These are phyloP conservation scores for Talaromyces amestolkiae DNA, from an alignment of 2,329 filamentous ascomycete species.

Conservation along the genomic window DNA sequence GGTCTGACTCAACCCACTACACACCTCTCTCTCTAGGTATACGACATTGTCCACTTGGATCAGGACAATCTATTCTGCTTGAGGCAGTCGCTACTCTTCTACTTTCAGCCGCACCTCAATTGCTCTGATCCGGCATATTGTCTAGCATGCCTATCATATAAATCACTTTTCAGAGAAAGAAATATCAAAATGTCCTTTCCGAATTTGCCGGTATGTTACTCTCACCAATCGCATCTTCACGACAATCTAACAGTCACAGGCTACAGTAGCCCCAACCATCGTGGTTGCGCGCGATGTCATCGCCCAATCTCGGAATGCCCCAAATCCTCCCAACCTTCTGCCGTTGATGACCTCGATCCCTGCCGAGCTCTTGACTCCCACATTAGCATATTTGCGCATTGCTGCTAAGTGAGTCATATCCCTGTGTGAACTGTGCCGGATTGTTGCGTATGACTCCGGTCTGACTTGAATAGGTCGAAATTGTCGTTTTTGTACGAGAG, in stretches of 20 bases:
- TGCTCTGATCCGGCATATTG: background rate
- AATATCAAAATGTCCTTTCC: constrained; percentile 14
- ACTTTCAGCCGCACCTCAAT: background rate
- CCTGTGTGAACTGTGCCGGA: background rate
- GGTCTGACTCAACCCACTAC: background rate
- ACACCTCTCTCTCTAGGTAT: background rate
- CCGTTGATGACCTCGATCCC: constrained; percentile 81
- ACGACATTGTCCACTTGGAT: background rate
- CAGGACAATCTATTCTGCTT: background rate
- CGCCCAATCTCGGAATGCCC: constrained; percentile 48
- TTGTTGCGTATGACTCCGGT: background rate
- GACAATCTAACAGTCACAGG: constrained; percentile 31
- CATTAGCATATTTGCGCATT: constrained; percentile 91
- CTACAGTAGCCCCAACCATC: constrained; percentile 59
- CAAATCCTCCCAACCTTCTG: constrained; percentile 70
- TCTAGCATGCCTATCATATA: background rate
- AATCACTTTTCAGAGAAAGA: constrained; percentile 6
- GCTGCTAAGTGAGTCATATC: constrained; percentile 61
- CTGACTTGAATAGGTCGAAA: constrained; percentile 52
- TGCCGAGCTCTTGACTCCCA: constrained; percentile 90
- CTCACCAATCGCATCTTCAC: background rate
- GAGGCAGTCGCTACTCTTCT: background rate
- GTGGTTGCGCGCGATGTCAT: constrained; percentile 59
- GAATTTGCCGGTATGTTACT: background rate
- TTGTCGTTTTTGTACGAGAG: constrained; percentile 96